phyloP scores from a whole-genome alignment of 108 stramenopile genomes.

The Fragilaria crotonensis region DNA sequence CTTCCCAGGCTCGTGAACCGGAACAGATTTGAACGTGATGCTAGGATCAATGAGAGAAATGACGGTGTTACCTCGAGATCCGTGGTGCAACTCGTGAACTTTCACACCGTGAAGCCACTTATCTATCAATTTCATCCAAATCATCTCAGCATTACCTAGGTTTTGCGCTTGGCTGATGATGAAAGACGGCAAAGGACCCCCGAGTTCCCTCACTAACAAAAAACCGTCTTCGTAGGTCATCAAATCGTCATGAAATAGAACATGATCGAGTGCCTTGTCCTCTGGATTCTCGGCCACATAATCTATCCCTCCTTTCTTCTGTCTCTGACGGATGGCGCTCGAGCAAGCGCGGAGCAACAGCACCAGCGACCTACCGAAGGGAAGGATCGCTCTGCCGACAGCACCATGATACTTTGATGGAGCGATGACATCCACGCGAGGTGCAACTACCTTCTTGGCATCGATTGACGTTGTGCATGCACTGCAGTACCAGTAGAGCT shows the following conservation, averaged over 20 bases:
- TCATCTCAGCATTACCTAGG: slow-evolving; percentile 8
- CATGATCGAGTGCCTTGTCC: slow-evolving; percentile 26
- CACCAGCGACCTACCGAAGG: slow-evolving; percentile 66
- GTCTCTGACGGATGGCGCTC: slow-evolving; percentile 40
- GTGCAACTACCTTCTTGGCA: neutral
- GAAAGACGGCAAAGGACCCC: slow-evolving; percentile 63
- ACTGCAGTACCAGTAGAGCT: neutral
- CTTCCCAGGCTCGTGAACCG: neutral
- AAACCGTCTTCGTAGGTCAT: slow-evolving; percentile 75
- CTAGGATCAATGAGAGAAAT: slow-evolving; percentile 14
- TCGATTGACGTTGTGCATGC: neutral
- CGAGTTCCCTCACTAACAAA: slow-evolving; percentile 49
- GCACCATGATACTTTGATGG: slow-evolving; percentile 32
- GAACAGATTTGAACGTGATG: neutral
- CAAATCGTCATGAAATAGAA: slow-evolving; percentile 42
- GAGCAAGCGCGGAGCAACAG: slow-evolving; percentile 65
- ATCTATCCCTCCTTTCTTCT: slow-evolving; percentile 16
- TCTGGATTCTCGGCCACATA: slow-evolving; percentile 3
- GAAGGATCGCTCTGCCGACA: slow-evolving; percentile 67
- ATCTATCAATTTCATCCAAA: slow-evolving; percentile 46
- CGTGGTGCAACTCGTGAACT: slow-evolving; percentile 65
- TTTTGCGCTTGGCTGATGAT: slow-evolving; percentile 18
- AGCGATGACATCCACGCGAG: neutral
- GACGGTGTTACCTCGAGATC: slow-evolving; percentile 55
- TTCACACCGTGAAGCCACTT: slow-evolving; percentile 50